Evolutionary conservation across 2,329 filamentous ascomycete genomes (phyloP).

Genomic region (Zymoseptoria ardabiliae): DNA sequence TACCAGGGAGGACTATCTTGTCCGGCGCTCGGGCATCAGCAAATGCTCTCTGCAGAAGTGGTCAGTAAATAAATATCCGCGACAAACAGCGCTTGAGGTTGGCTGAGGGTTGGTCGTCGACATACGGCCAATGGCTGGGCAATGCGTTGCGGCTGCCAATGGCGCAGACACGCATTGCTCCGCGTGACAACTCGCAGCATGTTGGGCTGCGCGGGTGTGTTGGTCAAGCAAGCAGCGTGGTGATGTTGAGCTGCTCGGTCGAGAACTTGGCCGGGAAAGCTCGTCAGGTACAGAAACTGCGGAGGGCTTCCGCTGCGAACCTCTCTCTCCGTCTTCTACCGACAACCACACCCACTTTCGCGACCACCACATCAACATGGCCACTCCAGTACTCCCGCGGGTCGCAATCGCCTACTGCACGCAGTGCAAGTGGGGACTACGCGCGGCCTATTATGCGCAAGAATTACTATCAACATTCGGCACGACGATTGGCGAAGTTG

Average conservation of each 20-base stretch:
- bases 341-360: not conserved
- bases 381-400: slow-evolving; percentile 49
- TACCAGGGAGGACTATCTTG: slow-evolving; percentile 29
- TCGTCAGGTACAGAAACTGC: not conserved
- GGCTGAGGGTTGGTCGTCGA: not conserved
- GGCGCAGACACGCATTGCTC: slow-evolving; percentile 6
- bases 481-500: slow-evolving; percentile 74
- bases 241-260: not conserved
- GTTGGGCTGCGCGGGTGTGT: slow-evolving; percentile 4
- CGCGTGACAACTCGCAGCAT: slow-evolving; percentile 20
- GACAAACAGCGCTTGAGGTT: not conserved
- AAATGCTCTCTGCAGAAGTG: slow-evolving; percentile 22
- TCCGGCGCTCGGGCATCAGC: slow-evolving; percentile 26
- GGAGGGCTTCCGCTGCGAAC: not conserved
- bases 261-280: not conserved
- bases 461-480: slow-evolving; percentile 92
- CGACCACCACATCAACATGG: not conserved
- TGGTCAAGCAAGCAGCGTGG: not conserved
- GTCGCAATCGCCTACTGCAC: slow-evolving; percentile 89
- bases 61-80: not conserved
- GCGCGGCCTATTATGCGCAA: slow-evolving; percentile 67
- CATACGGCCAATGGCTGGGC: not conserved
- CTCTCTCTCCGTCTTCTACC: not conserved
- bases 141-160: not conserved
- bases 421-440: slow-evolving; percentile 49